Evolutionary conservation across 2,329 filamentous ascomycete genomes (phyloP).

Genomic region (Huntiella abstrusa): DNA sequence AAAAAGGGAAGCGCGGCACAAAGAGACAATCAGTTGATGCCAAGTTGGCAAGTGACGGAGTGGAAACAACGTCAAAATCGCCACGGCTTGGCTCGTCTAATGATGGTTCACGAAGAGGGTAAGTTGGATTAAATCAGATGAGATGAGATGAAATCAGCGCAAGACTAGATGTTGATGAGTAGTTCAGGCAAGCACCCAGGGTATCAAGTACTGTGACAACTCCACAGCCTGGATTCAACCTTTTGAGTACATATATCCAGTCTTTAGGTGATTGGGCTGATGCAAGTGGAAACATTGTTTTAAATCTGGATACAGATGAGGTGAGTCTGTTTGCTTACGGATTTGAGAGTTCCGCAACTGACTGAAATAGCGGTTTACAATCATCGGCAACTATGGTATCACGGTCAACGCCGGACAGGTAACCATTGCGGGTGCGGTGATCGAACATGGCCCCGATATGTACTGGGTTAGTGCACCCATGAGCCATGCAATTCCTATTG

Average conservation of each 20-base stretch:
- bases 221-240: conserved; percentile 2
- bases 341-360: neutral
- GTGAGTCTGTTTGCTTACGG: conserved; percentile 17
- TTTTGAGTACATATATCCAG: conserved; percentile 9
- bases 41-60: neutral
- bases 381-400: conserved; percentile 51
- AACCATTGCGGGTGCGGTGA: conserved; percentile 44
- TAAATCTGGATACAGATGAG: conserved; percentile 31
- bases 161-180: neutral
- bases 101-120: neutral
- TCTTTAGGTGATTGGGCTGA: conserved; percentile 5
- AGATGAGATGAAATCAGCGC: neutral
- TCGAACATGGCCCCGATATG: conserved; percentile 28
- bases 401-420: conserved; percentile 41
- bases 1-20: neutral
- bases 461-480: conserved; percentile 46
- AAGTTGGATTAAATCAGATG: neutral
- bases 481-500: conserved; percentile 50
- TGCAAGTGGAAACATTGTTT: conserved; percentile 19
- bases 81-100: neutral
- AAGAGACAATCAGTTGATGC: neutral
- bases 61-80: neutral
- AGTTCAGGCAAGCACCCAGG: neutral
- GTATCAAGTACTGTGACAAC: neutral
- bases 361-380: conserved; percentile 32